These are phyloP conservation scores for Linnemannia zychae DNA, from an alignment of 192 early-diverging fungal genomes.

Conservation along the genomic window DNA sequence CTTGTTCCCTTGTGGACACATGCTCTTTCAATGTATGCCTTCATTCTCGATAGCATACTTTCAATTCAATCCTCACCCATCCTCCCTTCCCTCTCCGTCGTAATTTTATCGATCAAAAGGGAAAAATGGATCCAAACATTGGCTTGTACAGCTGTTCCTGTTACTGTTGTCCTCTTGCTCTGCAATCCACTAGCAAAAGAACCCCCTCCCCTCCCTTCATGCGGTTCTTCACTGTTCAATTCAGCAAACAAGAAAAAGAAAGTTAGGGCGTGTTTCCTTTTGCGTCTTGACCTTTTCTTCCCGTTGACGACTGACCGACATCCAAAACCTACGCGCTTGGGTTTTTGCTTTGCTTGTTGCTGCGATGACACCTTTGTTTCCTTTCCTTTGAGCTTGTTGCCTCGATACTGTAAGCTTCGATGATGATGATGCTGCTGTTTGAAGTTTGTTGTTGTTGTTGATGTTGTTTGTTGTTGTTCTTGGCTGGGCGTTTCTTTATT, in stretches of 20 bases:
- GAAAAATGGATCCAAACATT: not conserved
- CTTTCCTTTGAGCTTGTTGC: not conserved
- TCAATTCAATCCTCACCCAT: not conserved
- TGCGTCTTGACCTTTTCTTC: not conserved
- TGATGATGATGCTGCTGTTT: not conserved
- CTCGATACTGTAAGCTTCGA: not conserved
- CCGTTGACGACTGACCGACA: not conserved
- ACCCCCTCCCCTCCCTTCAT: not conserved
- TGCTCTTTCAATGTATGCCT: not conserved
- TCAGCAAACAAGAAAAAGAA: not conserved
- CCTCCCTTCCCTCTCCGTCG: not conserved
- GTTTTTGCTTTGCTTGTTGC: too few relatives aligned
- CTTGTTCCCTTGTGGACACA: not conserved
- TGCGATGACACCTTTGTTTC: not conserved
- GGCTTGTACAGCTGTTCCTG: not conserved
- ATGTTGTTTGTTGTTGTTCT: not conserved
- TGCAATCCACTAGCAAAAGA: not conserved
- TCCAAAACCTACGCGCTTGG: not conserved
- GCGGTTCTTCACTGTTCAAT: not conserved
- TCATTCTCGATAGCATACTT: not conserved
- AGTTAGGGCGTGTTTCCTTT: slow-evolving; percentile 1
- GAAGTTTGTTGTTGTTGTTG: not conserved
- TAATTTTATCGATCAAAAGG: slow-evolving; percentile 1
- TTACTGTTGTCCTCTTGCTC: not conserved
- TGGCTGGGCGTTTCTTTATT: not conserved